Base-by-base conservation (phyloP, 345 rosid species). In the Eucalyptus regnans region DNA sequence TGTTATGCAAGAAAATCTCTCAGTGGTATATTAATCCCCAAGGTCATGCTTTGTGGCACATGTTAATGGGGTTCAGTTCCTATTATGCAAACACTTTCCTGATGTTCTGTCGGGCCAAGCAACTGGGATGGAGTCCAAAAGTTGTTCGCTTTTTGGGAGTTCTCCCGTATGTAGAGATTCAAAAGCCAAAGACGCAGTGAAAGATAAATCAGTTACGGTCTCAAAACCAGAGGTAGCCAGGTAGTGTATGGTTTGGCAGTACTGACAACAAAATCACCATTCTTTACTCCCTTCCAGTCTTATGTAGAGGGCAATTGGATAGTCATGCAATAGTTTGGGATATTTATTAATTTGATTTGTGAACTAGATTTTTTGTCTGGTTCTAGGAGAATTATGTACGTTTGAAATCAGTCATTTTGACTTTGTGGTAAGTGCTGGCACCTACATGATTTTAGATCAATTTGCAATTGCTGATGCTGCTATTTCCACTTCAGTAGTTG, bases 41-140 rank as follows among this genome's bases (percentile, higher is more conserved):
- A 87, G 99, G 99, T 1, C 99, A 97, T 89, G 99, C 99, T 56
- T 49, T 96, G 48, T 96, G 99, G 99, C 99, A 97, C 85, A 90
- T 94, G 18, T 92, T 95, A 62, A 95, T 96, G 99, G 94, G 98
- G 33, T 96, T 97, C 92, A 95, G 95, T 91, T 94, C 98, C 8
- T 97, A 96, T 91, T 96, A 88, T 41, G 99, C 99, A 31, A 97
- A 97, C 92, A 94, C 98, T 23, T 97, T 96, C 94, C 91, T 97
- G 94, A 97, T 97, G 99, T 97, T 97, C 89, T 96, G 99, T 84
- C 95, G 98, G 50, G 99, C 99, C 60, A 93, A 97, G 90, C 99
- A 96, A 87, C 90, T 94, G 46, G 96, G 94, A 27, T 96, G 99
- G 99, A 90, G 90, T 62, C 99, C 99, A 3, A 93, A 92, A 88